Conservation (phyloP, 169 alveolate genomes). For the Cryptosporidium parvum region DNA sequence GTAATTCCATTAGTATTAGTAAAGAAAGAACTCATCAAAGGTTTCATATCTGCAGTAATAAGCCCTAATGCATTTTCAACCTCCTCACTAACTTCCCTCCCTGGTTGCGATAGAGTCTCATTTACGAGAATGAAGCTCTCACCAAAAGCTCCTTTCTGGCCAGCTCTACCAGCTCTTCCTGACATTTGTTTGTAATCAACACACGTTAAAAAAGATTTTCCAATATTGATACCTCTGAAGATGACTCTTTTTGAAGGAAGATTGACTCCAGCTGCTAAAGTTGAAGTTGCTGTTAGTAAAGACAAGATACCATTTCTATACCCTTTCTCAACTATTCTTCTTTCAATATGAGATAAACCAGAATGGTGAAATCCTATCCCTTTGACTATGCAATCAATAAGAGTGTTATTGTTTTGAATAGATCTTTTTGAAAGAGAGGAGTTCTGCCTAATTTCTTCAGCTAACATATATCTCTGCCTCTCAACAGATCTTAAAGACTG, state of each 20-base stretch:
- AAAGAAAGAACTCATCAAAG: slow-evolving; percentile 57
- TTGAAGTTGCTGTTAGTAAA: slow-evolving; percentile 85
- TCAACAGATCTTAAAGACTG: neutral
- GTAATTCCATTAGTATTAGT: slow-evolving; percentile 42
- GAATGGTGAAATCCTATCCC: slow-evolving; percentile 88
- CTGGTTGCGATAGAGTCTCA: neutral
- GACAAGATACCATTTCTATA: slow-evolving; percentile 79
- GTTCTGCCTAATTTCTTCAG: slow-evolving; percentile 13
- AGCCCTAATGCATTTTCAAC: slow-evolving; percentile 9
- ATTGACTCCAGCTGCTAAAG: slow-evolving; percentile 90
- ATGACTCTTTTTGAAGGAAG: slow-evolving; percentile 88
- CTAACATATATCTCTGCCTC: slow-evolving; percentile 21
- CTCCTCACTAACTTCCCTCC: slow-evolving; percentile 29
- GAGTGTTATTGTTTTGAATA: neutral
- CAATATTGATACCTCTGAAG: slow-evolving; percentile 81
- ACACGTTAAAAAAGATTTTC: slow-evolving; percentile 79
- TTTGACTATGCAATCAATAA: slow-evolving; percentile 72
- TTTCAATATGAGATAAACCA: slow-evolving; percentile 81
- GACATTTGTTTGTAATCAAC: slow-evolving; percentile 85
- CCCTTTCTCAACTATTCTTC: slow-evolving; percentile 81
- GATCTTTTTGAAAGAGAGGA: slow-evolving; percentile 9
- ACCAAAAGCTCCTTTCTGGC: slow-evolving; percentile 77
- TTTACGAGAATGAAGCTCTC: slow-evolving; percentile 76
- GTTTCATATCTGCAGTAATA: slow-evolving; percentile 31
- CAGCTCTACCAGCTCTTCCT: slow-evolving; percentile 87